phyloP scores from a whole-genome alignment of 371 early-diverging fungal genomes.

The Fennellomyces sp. region DNA sequence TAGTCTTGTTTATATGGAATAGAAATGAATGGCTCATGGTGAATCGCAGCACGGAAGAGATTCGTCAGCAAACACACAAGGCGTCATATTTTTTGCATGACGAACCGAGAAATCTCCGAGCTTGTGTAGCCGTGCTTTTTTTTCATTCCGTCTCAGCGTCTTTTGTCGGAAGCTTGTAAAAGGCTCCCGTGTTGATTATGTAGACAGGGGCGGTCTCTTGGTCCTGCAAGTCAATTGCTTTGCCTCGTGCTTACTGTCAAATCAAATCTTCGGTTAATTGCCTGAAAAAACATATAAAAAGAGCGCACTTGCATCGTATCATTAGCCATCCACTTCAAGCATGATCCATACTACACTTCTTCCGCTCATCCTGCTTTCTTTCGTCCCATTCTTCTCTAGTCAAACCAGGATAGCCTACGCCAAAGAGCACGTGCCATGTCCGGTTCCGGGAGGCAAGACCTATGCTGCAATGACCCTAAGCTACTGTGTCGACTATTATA shows the following conservation, averaged over 20 bases:
- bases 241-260: too few species aligned
- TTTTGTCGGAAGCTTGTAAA: too few species aligned
- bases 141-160: too few species aligned
- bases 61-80: background rate
- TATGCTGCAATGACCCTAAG: background rate
- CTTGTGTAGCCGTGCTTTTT: too few species aligned
- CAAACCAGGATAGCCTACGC: background rate
- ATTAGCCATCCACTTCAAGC: background rate
- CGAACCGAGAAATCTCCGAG: background rate
- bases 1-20: conserved; percentile 49
- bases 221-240: too few species aligned
- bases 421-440: background rate
- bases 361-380: background rate
- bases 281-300: too few species aligned
- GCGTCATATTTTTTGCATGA: background rate
- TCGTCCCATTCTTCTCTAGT: background rate
- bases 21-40: conserved; percentile 28
- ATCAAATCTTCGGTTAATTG: too few species aligned
- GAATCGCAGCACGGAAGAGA: background rate
- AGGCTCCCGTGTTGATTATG: too few species aligned
- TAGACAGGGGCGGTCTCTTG: background rate
- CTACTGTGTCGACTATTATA: conserved; percentile 4
- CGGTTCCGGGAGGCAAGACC: conserved; percentile 3
- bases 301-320: too few species aligned
- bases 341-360: background rate